Evolutionary conservation across 148 eudicot species (phyloP), one percentile per base, ranked within the genome.

Genomic region (Chenopodium berlandieri): DNA sequence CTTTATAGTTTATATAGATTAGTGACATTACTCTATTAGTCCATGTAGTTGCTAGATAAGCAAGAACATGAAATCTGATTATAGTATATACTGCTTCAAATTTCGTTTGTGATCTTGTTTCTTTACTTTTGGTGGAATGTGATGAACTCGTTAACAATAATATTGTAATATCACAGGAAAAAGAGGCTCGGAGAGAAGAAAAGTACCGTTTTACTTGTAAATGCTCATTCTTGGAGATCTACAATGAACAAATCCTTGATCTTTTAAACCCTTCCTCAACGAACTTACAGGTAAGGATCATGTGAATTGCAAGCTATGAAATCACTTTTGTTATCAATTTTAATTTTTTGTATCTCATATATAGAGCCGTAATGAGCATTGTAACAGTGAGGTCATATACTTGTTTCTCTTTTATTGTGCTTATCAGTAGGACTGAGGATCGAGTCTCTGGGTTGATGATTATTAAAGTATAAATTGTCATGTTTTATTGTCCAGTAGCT

Each of bases 221-320:
- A 91, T 96, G 99, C 84, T 96, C 99, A 40, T 96, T 96, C 85
- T 80, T 96, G 80, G 99, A 96, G 86, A 96, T 96, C 47, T 96
- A 96, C 85, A 96, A 96, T 75, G 99, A 96, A 71, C 98, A 92
- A n/a, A 96, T 96, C 80, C 90, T 96, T 60, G 99, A 96, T 87
- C 98, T 96, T 76, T 80, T 96, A 78, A 93, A 96, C 79, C 98
- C 99, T 62, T 80, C 94, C 64, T 90, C 99, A 68, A 67, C 79
- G 76, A 96, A 96, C 86, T 88, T 96, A 89, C 99, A 96, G 92
- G 99, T 90, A 87, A 67, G 56, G 22, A 71, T 32, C 20, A 60
- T 68, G 68, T 34, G 58, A 32, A 75, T 17, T 20, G 13, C 52
- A 10, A 30, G 34, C 6, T 20, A 31, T 79, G 52, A 10, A 20